Conservation (phyloP, 352 stramenopile genomes). For the Globisporangium nunn region DNA sequence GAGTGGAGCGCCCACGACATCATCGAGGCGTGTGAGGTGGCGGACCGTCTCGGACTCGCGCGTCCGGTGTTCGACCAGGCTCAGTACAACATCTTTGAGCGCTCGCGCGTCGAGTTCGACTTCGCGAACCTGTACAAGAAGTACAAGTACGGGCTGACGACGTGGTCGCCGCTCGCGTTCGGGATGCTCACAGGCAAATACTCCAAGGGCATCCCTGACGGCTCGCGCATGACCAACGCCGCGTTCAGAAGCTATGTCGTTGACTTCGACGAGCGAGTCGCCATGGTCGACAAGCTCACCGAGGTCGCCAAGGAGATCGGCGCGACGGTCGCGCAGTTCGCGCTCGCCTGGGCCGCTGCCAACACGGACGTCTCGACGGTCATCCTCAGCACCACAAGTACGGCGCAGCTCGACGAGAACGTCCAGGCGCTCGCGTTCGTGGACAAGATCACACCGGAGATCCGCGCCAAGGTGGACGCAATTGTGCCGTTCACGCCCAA, state of each 20-base stretch:
- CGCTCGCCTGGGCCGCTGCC: slow-evolving; percentile 1
- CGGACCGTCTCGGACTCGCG: slow-evolving; percentile 20
- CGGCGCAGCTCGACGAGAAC: too few species aligned
- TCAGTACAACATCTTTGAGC: slow-evolving; percentile 48
- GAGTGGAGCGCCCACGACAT: slow-evolving; percentile 46
- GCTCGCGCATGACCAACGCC: slow-evolving; percentile 9
- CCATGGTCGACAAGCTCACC: slow-evolving; percentile 34
- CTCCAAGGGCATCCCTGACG: slow-evolving; percentile 25
- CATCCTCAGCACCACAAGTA: too few species aligned
- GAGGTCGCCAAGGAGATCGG: slow-evolving; percentile 47
- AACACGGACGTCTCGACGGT: too few species aligned
- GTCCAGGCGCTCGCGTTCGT: too few species aligned
- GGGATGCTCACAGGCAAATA: slow-evolving; percentile 58
- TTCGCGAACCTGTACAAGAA: slow-evolving; percentile 38
- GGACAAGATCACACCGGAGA: too few species aligned
- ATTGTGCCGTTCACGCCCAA: too few species aligned
- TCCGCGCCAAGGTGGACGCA: too few species aligned
- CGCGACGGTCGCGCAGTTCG: slow-evolving; percentile 40
- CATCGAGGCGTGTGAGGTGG: slow-evolving; percentile 36
- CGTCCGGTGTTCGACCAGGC: slow-evolving; percentile 30
- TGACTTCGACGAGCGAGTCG: slow-evolving; percentile 31
- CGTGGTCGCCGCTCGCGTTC: slow-evolving; percentile 19
- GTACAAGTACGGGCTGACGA: slow-evolving; percentile 34
- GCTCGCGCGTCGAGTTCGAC: slow-evolving; percentile 39
- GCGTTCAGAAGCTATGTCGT: background rate